Base-by-base conservation (phyloP, 331 rosid species). In the Acacia pycnantha region DNA sequence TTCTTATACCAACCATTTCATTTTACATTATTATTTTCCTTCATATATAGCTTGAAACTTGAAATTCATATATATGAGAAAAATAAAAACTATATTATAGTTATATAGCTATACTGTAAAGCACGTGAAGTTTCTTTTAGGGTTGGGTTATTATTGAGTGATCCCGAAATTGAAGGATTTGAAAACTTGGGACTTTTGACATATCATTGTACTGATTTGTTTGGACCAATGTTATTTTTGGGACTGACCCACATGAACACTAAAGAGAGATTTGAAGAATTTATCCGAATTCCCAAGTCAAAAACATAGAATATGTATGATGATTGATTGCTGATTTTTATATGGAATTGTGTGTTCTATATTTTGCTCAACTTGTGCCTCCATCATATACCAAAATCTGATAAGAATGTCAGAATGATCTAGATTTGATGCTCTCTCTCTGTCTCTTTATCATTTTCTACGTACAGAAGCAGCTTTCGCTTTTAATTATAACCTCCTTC, bases 381-480 rank as follows among this genome's bases (percentile, higher is more conserved):
- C 11, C 40, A 29, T 27, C 40, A 26, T 31, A 85, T 68, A 54
- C 64, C 77, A 81, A 84, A 90, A 85, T 83, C 73, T 54, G 44
- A 67, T 71, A 41, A 70, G 81, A 73, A 84, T 73, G 84, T 71
- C 58, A 70, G 81, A 73, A 84, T 69, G 84, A 83, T 66, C 77
- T 78, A 64, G 51, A 78, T 79, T 62, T 22, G 84, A 59, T 70
- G 75, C 48, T 85, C 67, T 64, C 80, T 85, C 58, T 64, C 68
- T 83, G 59, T 78, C 40, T 27, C 69, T 62, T 13, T 62, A 62
- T 48, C 61, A 71, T 31, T 64, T 69, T 62, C 26, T 40, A 53
- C 74, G 76, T 66, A 62, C 77, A 53, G 85, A 89, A 88, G 90
- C 89, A 88, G 91, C 93, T 90, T 88, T 90, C 90, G 65, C 91